Evolutionary conservation across 176 grass and related monocot species (phyloP).

Genomic region (Rhynchospora breviuscula): DNA sequence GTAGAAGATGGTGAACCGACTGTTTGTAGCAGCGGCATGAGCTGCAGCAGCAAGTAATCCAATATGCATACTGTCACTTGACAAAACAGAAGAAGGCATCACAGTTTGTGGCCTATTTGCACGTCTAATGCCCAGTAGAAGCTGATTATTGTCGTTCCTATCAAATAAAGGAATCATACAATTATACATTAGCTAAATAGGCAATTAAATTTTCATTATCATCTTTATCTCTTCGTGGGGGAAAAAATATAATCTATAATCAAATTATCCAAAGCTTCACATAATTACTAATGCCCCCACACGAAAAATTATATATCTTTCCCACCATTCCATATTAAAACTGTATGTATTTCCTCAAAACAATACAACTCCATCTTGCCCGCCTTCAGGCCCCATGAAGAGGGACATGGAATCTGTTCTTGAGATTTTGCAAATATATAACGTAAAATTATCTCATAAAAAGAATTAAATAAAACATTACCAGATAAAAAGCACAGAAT

Average conservation of each 20-base stretch:
- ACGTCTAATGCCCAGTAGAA: constrained; percentile 87
- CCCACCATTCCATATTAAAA: background rate
- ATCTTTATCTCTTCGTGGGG: background rate
- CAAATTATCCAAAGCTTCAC: background rate
- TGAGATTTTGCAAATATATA: background rate
- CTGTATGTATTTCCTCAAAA: background rate
- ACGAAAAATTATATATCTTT: background rate
- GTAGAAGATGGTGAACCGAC: constrained; percentile 96
- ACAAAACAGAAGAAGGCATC: constrained; percentile 96
- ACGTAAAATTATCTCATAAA: background rate
- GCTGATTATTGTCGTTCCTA: constrained; percentile 95
- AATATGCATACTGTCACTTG: constrained; percentile 99
- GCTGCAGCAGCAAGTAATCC: constrained; percentile 93
- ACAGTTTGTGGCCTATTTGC: constrained; percentile 85
- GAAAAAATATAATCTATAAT: background rate
- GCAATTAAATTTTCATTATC: background rate
- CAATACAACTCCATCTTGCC: background rate
- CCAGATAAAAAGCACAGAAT: constrained; percentile 99
- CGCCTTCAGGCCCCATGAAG: background rate
- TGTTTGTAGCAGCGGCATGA: constrained; percentile 96
- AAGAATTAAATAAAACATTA: constrained; percentile 19
- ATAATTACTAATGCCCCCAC: background rate
- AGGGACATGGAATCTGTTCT: background rate
- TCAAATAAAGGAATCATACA: background rate
- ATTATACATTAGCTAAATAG: background rate